Evolutionary conservation across 345 rosid genomes (phyloP).

Genomic region (Brassica nigra): DNA sequence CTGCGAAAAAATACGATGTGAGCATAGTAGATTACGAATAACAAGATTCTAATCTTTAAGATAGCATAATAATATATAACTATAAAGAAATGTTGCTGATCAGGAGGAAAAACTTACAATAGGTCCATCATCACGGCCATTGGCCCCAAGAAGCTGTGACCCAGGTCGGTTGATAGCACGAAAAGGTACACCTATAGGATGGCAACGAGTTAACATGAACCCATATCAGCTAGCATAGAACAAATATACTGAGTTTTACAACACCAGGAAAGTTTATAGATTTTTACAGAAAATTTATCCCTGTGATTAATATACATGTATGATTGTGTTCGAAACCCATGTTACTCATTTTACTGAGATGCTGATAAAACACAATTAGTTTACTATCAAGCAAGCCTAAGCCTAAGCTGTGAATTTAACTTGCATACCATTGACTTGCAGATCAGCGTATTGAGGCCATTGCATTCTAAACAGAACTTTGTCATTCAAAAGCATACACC

Average conservation of each 20-base stretch:
- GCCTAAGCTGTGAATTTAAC: neutral
- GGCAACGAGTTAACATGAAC: slow-evolving; percentile 9
- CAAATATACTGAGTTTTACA: neutral
- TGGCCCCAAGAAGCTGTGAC: slow-evolving; percentile 81
- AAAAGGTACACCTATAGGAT: slow-evolving; percentile 56
- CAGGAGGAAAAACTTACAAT: slow-evolving; percentile 57
- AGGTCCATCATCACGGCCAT: slow-evolving; percentile 99
- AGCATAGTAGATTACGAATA: neutral
- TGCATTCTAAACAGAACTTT: slow-evolving; percentile 98
- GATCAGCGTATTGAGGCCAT: slow-evolving; percentile 94
- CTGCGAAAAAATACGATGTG: slow-evolving; percentile 46
- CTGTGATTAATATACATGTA: neutral
- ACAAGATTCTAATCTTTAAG: neutral
- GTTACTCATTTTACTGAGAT: slow-evolving; percentile 9
- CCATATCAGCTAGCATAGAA: slow-evolving; percentile 13
- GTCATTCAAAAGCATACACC: slow-evolving; percentile 99
- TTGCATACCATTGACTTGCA: slow-evolving; percentile 88
- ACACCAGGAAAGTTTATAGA: neutral
- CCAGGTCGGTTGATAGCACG: slow-evolving; percentile 92
- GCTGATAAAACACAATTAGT: slow-evolving; percentile 8
- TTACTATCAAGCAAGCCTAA: neutral
- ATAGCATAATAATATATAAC: neutral
- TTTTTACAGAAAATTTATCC: slow-evolving; percentile 1
- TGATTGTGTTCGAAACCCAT: neutral
- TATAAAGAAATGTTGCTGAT: slow-evolving; percentile 3